Base-by-base conservation (phyloP, 805 yeast species). In the Tetrapisispora namnaoensis region DNA sequence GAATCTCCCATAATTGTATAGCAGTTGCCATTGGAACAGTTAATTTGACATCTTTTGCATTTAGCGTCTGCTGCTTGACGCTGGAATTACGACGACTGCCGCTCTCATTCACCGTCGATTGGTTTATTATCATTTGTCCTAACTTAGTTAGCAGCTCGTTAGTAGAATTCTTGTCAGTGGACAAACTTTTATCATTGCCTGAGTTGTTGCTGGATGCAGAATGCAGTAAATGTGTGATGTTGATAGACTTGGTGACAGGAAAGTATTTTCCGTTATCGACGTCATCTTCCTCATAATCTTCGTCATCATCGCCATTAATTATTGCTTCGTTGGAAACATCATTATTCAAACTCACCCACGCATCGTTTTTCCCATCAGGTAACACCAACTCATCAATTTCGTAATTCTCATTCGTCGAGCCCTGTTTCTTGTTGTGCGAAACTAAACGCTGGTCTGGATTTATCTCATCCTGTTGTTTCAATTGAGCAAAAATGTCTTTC, bases 361-460 rank as follows among this genome's bases (percentile, higher is more conserved):
- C 71, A 56, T 80, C 86, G 7, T 60, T 56, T 43, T 67, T 65
- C 20, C 63, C 61, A 34, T 67, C 66, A 24, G 76, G 71, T 35
- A 83, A 65, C n/a, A 87, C 84, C 83, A 83, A 84, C 64, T 88
- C 95, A 57, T 79, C 76, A 54, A 76, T 78, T 18, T 75, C 83
- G 57, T 78, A 83, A 49, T 83, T 86, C 10, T 50, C 45, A 36
- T 44, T 24, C n/a, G 34, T 40, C 16, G 27, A n/a, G 4, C 18
- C 17, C 27, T 35, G 70, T 17, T 73, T 58, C 55, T 78, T 82
- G 60, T 89, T 89, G 61, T 82, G 86, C 3, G 88, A 81, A 6
- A 86, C 95, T 42, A 87, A 71, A 55, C 95, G 73, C 40, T 77
- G 72, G 14, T 73, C 70, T 1, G 83, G 82, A 37, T 74, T 78